A percentile compares a stretch with the other conserved stretches of the same genome.
These are phyloP conservation scores for Fusarium nygamai DNA, from an alignment of 2,329 filamentous ascomycete species.

Conservation along the genomic window DNA sequence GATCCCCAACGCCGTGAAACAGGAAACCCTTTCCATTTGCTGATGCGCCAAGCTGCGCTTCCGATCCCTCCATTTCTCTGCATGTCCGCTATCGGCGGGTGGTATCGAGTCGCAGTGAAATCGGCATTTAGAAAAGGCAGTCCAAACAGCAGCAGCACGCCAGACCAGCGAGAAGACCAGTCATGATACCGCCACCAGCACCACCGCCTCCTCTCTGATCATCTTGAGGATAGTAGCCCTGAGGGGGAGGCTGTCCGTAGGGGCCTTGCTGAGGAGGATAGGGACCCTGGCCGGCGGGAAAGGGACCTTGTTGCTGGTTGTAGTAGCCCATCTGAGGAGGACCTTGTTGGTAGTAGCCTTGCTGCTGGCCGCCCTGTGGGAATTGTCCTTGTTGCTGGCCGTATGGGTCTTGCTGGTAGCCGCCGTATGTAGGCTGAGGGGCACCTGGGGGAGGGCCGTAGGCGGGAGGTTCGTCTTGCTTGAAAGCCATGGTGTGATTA, in stretches of 20 bases:
- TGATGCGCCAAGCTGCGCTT: conserved; percentile 28
- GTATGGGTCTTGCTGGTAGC: conserved; percentile 50
- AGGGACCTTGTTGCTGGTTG: conserved; percentile 47
- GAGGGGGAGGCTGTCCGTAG: conserved; percentile 49
- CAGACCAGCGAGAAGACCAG: conserved; percentile 59
- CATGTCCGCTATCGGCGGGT: neutral
- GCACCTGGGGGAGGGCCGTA: conserved; percentile 54
- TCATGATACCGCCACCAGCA: conserved; percentile 49
- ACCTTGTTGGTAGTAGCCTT: conserved; percentile 44
- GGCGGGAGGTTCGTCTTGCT: conserved; percentile 61
- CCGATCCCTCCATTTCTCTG: neutral
- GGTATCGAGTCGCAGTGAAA: conserved; percentile 14
- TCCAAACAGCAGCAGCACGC: conserved; percentile 70
- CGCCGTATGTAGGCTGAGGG: conserved; percentile 57
- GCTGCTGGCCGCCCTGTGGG: conserved; percentile 39
- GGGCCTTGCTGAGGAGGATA: conserved; percentile 51
- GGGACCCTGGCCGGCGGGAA: conserved; percentile 48
- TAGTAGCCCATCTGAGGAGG: conserved; percentile 46
- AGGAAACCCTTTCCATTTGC: conserved; percentile 12
- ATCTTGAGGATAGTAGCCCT: conserved; percentile 50
- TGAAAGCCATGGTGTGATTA: conserved; percentile 45
- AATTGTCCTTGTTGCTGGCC: conserved; percentile 31
- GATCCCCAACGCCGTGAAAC: conserved; percentile 38
- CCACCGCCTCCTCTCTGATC: conserved; percentile 44
- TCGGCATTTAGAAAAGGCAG: conserved; percentile 58